Evolutionary conservation across 129 eudicot species (phyloP), one percentile per base, ranked within the genome.

Genomic region (Flaveria brownii): DNA sequence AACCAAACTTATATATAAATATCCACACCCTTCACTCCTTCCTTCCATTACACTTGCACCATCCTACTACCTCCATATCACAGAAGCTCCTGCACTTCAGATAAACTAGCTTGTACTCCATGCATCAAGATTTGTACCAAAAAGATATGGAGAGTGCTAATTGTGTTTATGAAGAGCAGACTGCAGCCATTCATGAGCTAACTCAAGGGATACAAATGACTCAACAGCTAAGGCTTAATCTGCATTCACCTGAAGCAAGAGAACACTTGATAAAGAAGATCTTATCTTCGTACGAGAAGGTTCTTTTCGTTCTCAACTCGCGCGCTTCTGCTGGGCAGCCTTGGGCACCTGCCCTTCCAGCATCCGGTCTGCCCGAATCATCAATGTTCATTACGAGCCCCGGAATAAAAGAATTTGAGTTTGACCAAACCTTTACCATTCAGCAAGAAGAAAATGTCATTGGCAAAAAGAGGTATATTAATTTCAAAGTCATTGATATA

Each of bases 151-250:
- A 83, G 9, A 67, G 72, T 78, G 77, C 74, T 74, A 20, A 20
- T 20, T 79, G 72, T 46, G 82, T 36, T 20, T 75, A 77, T 79
- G 86, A 86, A 41, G 80, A 88, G 42, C 73, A 71, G 20, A 63
- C 5, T 30, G 36, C 67, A 42, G 73, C 86, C 61, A 74, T 85
- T 73, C 80, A 81, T 77, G 98, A 92, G 65, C 84, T 92, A 0
- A 76, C 80, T 67, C 93, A 89, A 57, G 98, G 96, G 57, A 71
- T 87, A 85, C 85, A 92, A 80, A 72, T 84, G 70, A 84, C 93
- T 54, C 81, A 81, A 75, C 87, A 88, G 80, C 88, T 92, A 1
- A 85, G 79, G 74, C 47, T 68, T 80, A 82, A 90, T 30, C 23
- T 92, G 73, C 68, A 82, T 70, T 72, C 85, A 3, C 26, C 76